Base-by-base conservation (phyloP, 2,329 filamentous ascomycete genomes). In the Pleurostoma richardsiae region DNA sequence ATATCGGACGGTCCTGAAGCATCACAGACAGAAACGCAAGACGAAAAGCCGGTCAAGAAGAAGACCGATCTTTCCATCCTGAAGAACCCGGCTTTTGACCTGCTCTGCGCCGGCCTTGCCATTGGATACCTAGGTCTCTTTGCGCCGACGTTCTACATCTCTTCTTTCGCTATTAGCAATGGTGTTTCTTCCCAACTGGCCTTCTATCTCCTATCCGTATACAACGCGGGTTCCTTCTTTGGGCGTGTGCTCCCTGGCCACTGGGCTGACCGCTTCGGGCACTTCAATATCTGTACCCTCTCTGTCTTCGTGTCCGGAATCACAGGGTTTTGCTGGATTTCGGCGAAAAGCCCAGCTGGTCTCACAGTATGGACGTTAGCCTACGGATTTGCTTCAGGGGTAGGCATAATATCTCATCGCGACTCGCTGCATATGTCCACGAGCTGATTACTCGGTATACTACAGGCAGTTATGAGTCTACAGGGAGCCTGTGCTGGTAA, bases 381-480 rank as follows among this genome's bases (percentile, higher is more conserved):
- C 0, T 75, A 73, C 52, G 72, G 72, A 0, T 74, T 76, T 48
- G 58, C 62, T 1, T 74, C 70, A 3, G 71, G 72, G 0, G 70
- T 73, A 51, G 41, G 57, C 50, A 11, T 19, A 6, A 29, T 8
- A 39, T 10, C 39, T 4, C 10, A 30, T 39, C n/a, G 4, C 11
- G 30, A 30, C 31, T 4, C 8, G 19, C 39, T 28, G 4, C 4
- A 29, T 4, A 7, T 10, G 39, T 29, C 10, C 26, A 41, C 4
- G 29, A 5, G 10, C 27, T 41, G 19, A 26, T 29, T 10, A 41
- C 5, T 29, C 30, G 30, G 11, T 33, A 4, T 5, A 6, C 39
- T 10, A 2, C 28, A 75, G 69, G 70, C 66, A 0, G 69, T 76
- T 30, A 51, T 76, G 29, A 71, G 68, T 42, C 59, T 76, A 1